These are phyloP conservation scores for Trichophyton rubrum DNA, from an alignment of 2,329 filamentous ascomycete genomes.

Conservation along the genomic window DNA sequence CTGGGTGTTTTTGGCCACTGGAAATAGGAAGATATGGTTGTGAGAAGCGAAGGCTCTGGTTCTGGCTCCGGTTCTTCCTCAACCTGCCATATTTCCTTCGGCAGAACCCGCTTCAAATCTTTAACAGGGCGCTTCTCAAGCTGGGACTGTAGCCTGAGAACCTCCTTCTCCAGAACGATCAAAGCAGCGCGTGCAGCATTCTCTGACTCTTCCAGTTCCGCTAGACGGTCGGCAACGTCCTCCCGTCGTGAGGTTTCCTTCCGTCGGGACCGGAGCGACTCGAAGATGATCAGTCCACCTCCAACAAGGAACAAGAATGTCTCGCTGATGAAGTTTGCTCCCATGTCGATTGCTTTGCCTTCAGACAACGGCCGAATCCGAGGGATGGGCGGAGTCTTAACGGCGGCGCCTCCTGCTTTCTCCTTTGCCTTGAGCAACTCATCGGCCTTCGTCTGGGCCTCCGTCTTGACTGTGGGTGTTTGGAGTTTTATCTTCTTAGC, in stretches of 20 bases:
- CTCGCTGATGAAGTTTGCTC: slow-evolving; percentile 57
- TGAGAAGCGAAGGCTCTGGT: slow-evolving; percentile 9
- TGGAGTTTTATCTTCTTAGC: slow-evolving; percentile 41
- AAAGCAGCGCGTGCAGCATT: slow-evolving; percentile 29
- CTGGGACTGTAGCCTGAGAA: slow-evolving; percentile 31
- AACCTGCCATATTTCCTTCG: slow-evolving; percentile 29
- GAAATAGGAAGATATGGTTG: slow-evolving; percentile 6
- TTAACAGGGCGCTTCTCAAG: slow-evolving; percentile 21
- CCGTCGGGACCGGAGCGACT: slow-evolving; percentile 47
- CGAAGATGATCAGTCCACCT: slow-evolving; percentile 49
- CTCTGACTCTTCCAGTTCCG: slow-evolving; percentile 43
- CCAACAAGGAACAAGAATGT: slow-evolving; percentile 54
- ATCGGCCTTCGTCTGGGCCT: slow-evolving; percentile 46
- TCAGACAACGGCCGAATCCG: slow-evolving; percentile 54
- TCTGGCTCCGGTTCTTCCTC: slow-evolving; percentile 21
- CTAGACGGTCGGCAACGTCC: slow-evolving; percentile 47
- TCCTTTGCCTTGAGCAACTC: slow-evolving; percentile 38
- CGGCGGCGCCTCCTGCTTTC: slow-evolving; percentile 35
- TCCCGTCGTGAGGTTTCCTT: slow-evolving; percentile 50
- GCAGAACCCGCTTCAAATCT: slow-evolving; percentile 25
- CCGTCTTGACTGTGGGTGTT: slow-evolving; percentile 49
- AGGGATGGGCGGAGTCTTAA: slow-evolving; percentile 37
- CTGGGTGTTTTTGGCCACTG: slow-evolving; percentile 1
- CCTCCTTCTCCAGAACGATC: slow-evolving; percentile 35
- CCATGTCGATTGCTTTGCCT: slow-evolving; percentile 55